phyloP scores from a whole-genome alignment of 805 yeast species.

The Starmerella asiatica region DNA sequence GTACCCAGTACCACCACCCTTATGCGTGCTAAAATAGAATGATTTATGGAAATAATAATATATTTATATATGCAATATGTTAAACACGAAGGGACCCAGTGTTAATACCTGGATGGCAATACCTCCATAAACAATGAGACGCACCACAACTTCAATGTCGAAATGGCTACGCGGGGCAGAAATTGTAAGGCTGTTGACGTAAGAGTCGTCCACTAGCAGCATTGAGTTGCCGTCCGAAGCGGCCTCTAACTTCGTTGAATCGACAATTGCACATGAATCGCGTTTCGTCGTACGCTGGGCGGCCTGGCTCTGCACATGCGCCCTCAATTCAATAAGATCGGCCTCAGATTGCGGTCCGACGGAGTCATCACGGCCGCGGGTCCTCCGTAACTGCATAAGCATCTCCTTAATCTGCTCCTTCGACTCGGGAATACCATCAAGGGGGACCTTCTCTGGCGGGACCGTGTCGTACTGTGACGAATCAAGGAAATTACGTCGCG shows the following conservation, averaged over 20 bases:
- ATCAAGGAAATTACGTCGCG: constrained; percentile 29
- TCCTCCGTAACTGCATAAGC: constrained; percentile 21
- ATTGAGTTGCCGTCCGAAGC: too few relatives aligned
- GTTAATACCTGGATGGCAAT: constrained; percentile 41
- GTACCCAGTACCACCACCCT: constrained; percentile 3
- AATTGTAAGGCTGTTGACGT: constrained; percentile 19
- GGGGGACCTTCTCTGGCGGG: constrained; percentile 19
- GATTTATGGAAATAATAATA: constrained; percentile 5
- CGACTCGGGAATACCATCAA: constrained; percentile 27
- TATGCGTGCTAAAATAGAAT: constrained; percentile 3
- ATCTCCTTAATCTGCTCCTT: constrained; percentile 22
- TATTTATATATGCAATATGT: constrained; percentile 5
- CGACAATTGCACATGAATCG: too few relatives aligned
- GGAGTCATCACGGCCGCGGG: constrained; percentile 26
- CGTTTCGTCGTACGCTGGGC: background rate
- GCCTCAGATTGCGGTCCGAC: constrained; percentile 34
- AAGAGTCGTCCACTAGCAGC: background rate
- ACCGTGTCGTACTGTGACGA: constrained; percentile 28
- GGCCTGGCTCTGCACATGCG: constrained; percentile 23
- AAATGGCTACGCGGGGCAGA: constrained; percentile 35
- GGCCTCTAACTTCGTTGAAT: too few relatives aligned
- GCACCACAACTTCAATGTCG: constrained; percentile 63
- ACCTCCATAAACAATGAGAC: constrained; percentile 72
- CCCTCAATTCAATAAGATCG: constrained; percentile 28
- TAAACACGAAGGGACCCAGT: constrained; percentile 6